phyloP scores from a whole-genome alignment of 106 monocot genomes.

The Allium fistulosum region DNA sequence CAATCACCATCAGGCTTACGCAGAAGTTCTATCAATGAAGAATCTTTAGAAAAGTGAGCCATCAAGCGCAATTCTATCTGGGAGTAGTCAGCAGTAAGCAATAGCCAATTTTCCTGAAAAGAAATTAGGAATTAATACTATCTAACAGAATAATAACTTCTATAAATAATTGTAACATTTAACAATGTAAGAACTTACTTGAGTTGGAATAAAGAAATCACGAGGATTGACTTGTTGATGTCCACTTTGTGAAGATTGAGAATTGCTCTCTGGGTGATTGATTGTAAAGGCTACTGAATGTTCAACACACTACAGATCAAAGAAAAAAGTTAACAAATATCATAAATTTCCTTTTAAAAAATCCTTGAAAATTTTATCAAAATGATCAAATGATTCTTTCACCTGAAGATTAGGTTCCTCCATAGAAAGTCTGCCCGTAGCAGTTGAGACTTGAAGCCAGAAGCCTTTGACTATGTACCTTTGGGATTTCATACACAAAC shows the following conservation, averaged over 20 bases:
- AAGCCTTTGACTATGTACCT: constrained; percentile 76
- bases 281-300: constrained; percentile 59
- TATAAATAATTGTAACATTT: neutral
- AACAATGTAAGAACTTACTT: constrained; percentile 38
- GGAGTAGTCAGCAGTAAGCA: constrained; percentile 95
- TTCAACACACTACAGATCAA: constrained; percentile 70
- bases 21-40: constrained; percentile 66
- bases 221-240: constrained; percentile 84
- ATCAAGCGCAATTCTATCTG: constrained; percentile 91
- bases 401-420: constrained; percentile 99
- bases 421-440: constrained; percentile 91
- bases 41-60: constrained; percentile 92
- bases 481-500: constrained; percentile 63
- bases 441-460: constrained; percentile 98
- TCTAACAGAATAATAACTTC: constrained; percentile 15
- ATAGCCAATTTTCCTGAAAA: constrained; percentile 80
- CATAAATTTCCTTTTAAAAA: neutral
- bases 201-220: constrained; percentile 82
- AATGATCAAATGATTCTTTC: neutral
- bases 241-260: constrained; percentile 22
- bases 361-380: neutral
- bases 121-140: constrained; percentile 9
- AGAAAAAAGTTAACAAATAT: neutral
- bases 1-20: constrained; percentile 92
- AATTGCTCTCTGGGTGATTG: constrained; percentile 12